Evolutionary conservation across 805 yeast genomes (phyloP).

Genomic region (Saturnispora bothae): DNA sequence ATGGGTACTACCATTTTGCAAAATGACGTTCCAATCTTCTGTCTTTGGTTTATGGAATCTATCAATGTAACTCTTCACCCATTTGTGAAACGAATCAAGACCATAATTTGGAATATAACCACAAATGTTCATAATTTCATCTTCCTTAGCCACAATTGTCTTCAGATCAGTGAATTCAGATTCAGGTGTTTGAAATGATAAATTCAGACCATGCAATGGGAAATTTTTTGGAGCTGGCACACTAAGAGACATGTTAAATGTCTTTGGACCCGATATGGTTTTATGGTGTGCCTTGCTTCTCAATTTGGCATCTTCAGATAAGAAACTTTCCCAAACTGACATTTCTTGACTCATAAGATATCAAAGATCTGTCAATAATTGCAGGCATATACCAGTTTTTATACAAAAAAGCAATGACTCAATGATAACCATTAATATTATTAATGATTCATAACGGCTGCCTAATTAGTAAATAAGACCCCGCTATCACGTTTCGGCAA

Average conservation of each 20-base stretch:
- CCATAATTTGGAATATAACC: constrained; percentile 45
- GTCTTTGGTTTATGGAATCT: constrained; percentile 35
- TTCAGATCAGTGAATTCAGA: constrained; percentile 29
- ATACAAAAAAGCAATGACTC: no score
- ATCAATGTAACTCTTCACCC: constrained; percentile 33
- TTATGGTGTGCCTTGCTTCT: no score
- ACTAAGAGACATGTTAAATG: constrained; percentile 43
- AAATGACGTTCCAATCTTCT: constrained; percentile 56
- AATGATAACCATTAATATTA: no score
- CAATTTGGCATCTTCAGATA: constrained; percentile 22
- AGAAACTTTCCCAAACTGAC: constrained; percentile 18
- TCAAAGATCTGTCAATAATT: no score
- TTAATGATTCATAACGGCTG: no score
- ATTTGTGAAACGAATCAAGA: constrained; percentile 30
- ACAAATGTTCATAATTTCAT: constrained; percentile 34
- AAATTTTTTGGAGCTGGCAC: constrained; percentile 43
- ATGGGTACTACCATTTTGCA: constrained; percentile 82
- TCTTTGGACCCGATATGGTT: no score
- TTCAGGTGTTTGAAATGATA: constrained; percentile 29
- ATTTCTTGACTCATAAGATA: no score
- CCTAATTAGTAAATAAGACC: no score
- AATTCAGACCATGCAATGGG: constrained; percentile 30
- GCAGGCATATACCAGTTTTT: no score
- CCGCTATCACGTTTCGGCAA: no score
- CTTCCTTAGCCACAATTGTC: constrained; percentile 22